Percentiles rank a stretch among this genome's conserved stretches.
Conservation (phyloP, 2,329 filamentous ascomycete species). For the Penicillium sp. region DNA sequence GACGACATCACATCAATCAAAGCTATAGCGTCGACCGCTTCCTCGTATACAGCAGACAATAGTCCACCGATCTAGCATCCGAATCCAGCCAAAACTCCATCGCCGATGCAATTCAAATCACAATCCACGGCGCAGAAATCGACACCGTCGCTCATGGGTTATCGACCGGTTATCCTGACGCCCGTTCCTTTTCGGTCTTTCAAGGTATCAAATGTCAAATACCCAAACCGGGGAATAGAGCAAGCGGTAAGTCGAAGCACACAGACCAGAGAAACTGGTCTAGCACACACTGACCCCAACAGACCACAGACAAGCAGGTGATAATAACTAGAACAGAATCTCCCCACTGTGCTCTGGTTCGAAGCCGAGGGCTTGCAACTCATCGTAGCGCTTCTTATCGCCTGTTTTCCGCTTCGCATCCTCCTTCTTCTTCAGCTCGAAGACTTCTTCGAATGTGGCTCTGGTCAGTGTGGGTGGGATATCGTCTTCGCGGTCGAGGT, state of each 20-base stretch:
- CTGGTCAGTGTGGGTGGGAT: conserved; percentile 66
- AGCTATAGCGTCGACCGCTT: not conserved
- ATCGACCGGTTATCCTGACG: not conserved
- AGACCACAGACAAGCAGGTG: not conserved
- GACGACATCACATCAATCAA: not conserved
- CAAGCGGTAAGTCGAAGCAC: not conserved
- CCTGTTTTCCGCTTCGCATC: conserved; percentile 65
- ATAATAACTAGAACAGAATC: conserved; percentile 58
- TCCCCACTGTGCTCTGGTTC: conserved; percentile 82
- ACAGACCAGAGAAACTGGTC: not conserved
- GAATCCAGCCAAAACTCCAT: conserved; percentile 6
- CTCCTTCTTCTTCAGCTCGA: conserved; percentile 69
- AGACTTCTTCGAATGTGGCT: conserved; percentile 68
- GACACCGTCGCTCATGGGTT: not conserved
- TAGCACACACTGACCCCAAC: not conserved
- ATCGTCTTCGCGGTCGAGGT: conserved; percentile 93
- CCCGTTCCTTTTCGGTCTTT: not conserved
- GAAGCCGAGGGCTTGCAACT: conserved; percentile 75
- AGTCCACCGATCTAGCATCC: not conserved
- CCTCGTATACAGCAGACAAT: not conserved
- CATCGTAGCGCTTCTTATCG: conserved; percentile 70
- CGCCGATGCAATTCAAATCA: conserved; percentile 3
- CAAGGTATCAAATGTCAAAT: not conserved
- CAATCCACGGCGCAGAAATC: not conserved
- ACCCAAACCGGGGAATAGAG: not conserved